phyloP scores from a whole-genome alignment of 495 filamentous ascomycete genomes.

The Penicillium bialowiezense region DNA sequence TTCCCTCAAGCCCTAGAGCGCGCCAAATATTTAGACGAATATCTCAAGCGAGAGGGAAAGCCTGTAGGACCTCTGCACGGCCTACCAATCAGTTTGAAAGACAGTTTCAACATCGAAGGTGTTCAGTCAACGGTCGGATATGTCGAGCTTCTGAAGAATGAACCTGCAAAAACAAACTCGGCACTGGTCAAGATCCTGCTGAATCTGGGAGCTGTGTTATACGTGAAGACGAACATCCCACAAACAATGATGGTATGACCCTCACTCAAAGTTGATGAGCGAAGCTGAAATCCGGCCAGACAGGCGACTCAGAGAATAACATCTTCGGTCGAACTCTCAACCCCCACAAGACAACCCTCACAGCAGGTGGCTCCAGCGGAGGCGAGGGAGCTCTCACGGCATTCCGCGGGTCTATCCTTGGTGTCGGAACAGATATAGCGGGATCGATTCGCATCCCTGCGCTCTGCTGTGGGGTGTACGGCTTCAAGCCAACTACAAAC shows the following conservation, averaged over 20 bases:
- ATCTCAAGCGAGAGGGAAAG: conserved; percentile 28
- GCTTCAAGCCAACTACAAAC: conserved; percentile 55
- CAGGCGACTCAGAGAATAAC: conserved; percentile 37
- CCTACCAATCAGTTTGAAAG: conserved; percentile 60
- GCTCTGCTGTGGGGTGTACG: conserved; percentile 58
- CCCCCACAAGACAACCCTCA: conserved; percentile 51
- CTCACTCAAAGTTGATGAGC: conserved; percentile 39
- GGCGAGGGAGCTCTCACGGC: conserved; percentile 59
- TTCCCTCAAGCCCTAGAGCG: conserved; percentile 36
- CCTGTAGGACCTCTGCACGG: conserved; percentile 60
- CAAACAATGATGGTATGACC: conserved; percentile 40
- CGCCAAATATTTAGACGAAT: conserved; percentile 40
- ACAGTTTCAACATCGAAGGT: conserved; percentile 48
- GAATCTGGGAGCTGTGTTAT: conserved; percentile 42
- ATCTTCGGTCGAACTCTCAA: conserved; percentile 45
- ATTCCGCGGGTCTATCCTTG: conserved; percentile 52
- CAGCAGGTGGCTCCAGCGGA: conserved; percentile 54
- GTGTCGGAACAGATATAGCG: conserved; percentile 62
- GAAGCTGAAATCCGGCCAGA: conserved; percentile 27
- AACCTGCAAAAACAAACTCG: conserved; percentile 12
- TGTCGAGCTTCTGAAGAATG: conserved; percentile 12
- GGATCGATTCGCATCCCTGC: conserved; percentile 62
- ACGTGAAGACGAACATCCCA: conserved; percentile 56
- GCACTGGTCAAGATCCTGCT: conserved; percentile 31
- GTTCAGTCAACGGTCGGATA: conserved; percentile 30